phyloP scores from a whole-genome alignment of 371 early-diverging fungal species.

The Capillidium heterosporum region DNA sequence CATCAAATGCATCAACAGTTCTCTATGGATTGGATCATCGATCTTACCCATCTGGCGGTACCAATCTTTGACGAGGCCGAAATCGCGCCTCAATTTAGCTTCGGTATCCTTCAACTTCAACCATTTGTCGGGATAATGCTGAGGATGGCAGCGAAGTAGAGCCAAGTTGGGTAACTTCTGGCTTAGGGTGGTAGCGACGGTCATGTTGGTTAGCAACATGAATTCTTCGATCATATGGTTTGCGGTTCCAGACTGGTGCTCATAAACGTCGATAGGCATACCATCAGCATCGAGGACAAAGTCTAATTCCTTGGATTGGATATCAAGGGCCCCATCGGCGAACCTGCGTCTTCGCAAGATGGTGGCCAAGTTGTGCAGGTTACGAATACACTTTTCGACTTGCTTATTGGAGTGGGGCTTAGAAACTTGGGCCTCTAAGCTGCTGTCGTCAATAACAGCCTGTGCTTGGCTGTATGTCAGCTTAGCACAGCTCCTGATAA shows the following conservation, averaged over 20 bases:
- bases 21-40: neutral
- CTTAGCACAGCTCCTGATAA: conserved; percentile 85
- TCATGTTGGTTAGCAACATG: conserved; percentile 97
- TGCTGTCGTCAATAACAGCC: conserved; percentile 65
- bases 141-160: conserved; percentile 76
- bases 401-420: neutral
- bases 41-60: neutral
- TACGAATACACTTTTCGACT: neutral
- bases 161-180: conserved; percentile 72
- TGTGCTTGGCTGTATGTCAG: conserved; percentile 98
- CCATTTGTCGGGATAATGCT: conserved; percentile 24
- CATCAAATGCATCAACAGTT: conserved; percentile 6
- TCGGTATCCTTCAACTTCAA: neutral
- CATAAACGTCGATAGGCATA: conserved; percentile 69
- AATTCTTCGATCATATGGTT: conserved; percentile 98
- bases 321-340: conserved; percentile 61
- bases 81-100: neutral
- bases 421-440: conserved; percentile 20
- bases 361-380: conserved; percentile 44
- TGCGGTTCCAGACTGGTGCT: conserved; percentile 84
- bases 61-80: neutral
- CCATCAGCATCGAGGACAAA: conserved; percentile 64
- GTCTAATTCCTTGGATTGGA: conserved; percentile 74
- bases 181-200: conserved; percentile 83
- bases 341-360: conserved; percentile 55